Conservation (phyloP, 768 basidiomycete genomes). For the Boletellus sp. region DNA sequence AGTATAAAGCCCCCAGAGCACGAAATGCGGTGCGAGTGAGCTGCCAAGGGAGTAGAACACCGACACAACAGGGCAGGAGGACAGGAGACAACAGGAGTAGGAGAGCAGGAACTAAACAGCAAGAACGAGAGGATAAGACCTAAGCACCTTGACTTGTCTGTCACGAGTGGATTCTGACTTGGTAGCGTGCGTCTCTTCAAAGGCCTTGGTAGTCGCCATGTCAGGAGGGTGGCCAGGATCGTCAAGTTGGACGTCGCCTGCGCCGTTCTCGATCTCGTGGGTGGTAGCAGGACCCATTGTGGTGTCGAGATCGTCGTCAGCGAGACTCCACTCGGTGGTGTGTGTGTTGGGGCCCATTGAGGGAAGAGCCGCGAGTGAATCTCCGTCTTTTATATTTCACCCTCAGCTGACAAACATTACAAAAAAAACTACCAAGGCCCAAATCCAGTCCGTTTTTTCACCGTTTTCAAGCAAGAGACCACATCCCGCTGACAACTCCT, state of each 20-base stretch:
- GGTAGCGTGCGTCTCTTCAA: constrained; percentile 37
- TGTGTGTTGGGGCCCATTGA: constrained; percentile 24
- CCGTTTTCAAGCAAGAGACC: constrained; percentile 35
- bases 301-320: constrained; percentile 44
- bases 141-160: constrained; percentile 88
- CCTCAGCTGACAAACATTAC: neutral
- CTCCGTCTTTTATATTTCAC: constrained; percentile 1
- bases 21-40: constrained; percentile 14
- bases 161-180: constrained; percentile 53
- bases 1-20: constrained; percentile 18
- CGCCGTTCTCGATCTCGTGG: constrained; percentile 43
- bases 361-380: constrained; percentile 4
- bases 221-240: constrained; percentile 20
- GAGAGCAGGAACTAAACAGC: constrained; percentile 23
- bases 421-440: neutral
- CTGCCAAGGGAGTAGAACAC: constrained; percentile 15
- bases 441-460: neutral
- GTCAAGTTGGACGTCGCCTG: constrained; percentile 38
- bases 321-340: constrained; percentile 43
- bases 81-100: constrained; percentile 15
- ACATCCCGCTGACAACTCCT: constrained; percentile 40
- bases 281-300: constrained; percentile 44
- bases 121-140: constrained; percentile 49
- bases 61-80: constrained; percentile 17
- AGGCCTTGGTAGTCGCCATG: constrained; percentile 11